Evolutionary conservation across 2,329 filamentous ascomycete genomes (phyloP), one percentile per base, ranked within the genome.

Genomic region (Sclerotinia glacialis): DNA sequence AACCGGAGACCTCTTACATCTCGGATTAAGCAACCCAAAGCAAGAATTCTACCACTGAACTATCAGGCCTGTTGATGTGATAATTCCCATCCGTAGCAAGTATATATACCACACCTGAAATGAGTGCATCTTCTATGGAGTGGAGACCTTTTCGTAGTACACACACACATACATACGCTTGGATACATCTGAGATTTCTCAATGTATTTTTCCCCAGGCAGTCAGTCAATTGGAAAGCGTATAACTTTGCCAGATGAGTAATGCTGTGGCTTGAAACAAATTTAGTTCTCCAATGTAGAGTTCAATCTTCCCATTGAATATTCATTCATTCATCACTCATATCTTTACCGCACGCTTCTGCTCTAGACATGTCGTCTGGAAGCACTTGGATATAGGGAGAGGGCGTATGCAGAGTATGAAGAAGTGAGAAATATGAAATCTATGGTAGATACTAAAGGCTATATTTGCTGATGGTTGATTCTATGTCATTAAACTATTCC

Each of bases 71-170:
- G 3, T 3, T 58, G 18, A 31, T 31, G 14, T 44, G 1, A 0
- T 28, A 0, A 0, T 0, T 0, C 7, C 0, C 4, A 11, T 1
- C n/a, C 1, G 11, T 42, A 2, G 0, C 11, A 2, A 1, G 0
- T n/a, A 58, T n/a, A 28, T 44, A 5, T 16, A 0, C 26, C 2
- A 21, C 1, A 31, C 3, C 12, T 12, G 8, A 2, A 6, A 2
- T 21, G 28, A 21, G 5, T n/a, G 18, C 5, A 12, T 18, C 21
- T 21, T 53, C 21, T 14, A 2, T 21, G 18, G 2, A 0, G 2
- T 53, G 50, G 50, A 9, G 7, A 1, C 12, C 2, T 21, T 11
- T 11, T 21, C 5, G 9, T 28, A 3, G 31, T 52, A 26, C 1
- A n/a, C n/a, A n/a, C n/a, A n/a, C n/a, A n/a, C n/a, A n/a, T n/a